phyloP scores from a whole-genome alignment of 129 eudicot species.

The Helichrysum umbraculigerum region DNA sequence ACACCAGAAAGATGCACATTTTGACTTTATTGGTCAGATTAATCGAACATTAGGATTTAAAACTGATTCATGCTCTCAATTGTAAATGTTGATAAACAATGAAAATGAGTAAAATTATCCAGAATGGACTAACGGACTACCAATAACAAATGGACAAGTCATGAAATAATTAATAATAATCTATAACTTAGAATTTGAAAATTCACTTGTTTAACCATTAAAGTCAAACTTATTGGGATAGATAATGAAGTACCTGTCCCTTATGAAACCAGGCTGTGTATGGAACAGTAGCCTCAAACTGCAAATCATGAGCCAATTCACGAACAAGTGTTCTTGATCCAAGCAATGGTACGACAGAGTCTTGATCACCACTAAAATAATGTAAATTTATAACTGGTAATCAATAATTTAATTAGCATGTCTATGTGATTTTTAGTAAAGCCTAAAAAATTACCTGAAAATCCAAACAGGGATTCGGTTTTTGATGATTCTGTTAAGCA shows the following conservation, averaged over 20 bases:
- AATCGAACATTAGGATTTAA: background rate
- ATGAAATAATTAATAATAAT: background rate
- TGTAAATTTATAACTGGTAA: background rate
- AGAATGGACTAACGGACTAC: background rate
- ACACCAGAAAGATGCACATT: slow-evolving; percentile 24
- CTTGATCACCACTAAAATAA: slow-evolving; percentile 86
- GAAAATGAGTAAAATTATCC: background rate
- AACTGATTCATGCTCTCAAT: background rate
- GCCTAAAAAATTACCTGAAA: slow-evolving; percentile 63
- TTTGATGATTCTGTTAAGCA: slow-evolving; percentile 68
- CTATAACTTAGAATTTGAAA: background rate
- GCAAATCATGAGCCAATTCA: slow-evolving; percentile 75
- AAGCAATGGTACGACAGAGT: slow-evolving; percentile 90
- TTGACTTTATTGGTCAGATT: slow-evolving; percentile 12
- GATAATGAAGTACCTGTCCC: slow-evolving; percentile 66
- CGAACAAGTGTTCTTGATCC: slow-evolving; percentile 91
- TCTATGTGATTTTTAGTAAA: background rate
- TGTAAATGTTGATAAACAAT: background rate
- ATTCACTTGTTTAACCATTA: background rate
- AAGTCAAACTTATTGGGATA: slow-evolving; percentile 18
- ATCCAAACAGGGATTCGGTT: slow-evolving; percentile 76
- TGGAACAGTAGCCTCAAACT: slow-evolving; percentile 78
- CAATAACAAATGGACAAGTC: background rate
- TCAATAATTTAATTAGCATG: background rate
- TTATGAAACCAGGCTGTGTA: slow-evolving; percentile 92